Conservation (phyloP, 139 green algal species). For the Raphidocelis subcapitata region DNA sequence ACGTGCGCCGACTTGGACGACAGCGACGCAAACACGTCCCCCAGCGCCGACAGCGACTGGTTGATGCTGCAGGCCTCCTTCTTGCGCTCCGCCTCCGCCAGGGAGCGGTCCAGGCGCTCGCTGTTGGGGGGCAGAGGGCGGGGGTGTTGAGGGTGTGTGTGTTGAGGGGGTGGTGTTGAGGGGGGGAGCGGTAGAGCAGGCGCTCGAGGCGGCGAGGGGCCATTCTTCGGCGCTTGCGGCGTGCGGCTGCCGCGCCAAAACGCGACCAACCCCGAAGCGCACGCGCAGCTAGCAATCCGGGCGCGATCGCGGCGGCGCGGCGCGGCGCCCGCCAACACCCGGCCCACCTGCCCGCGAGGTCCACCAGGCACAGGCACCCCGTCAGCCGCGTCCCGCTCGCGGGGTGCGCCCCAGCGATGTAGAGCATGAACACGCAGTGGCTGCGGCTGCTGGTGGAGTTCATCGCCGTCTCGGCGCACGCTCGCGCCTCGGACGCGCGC, state of each 20-base stretch:
- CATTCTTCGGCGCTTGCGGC: no score
- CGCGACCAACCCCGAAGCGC: no score
- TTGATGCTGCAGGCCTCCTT: slow-evolving; percentile 96
- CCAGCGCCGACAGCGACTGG: slow-evolving; percentile 81
- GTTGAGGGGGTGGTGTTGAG: no score
- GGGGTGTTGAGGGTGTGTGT: no score
- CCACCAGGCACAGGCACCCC: slow-evolving; percentile 89
- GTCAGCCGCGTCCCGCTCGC: slow-evolving; percentile 60
- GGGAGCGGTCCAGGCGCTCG: slow-evolving; percentile 75
- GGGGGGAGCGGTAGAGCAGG: no score
- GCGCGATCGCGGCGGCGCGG: no score
- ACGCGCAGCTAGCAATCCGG: no score
- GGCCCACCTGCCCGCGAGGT: slow-evolving; percentile 88
- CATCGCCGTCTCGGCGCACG: slow-evolving; percentile 89
- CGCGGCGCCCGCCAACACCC: no score
- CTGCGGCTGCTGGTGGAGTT: slow-evolving; percentile 85
- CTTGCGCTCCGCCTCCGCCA: slow-evolving; percentile 75
- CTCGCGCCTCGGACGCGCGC: slow-evolving; percentile 60
- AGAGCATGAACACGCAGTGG: slow-evolving; percentile 96
- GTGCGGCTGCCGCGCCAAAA: no score
- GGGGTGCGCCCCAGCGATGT: slow-evolving; percentile 83
- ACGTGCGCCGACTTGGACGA: slow-evolving; percentile 66
- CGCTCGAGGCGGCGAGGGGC: no score
- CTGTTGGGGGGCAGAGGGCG: slow-evolving; percentile 45
- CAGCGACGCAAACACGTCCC: slow-evolving; percentile 87